These are phyloP conservation scores for Clonostachys chloroleuca DNA, from an alignment of 2,329 filamentous ascomycete species.

Conservation along the genomic window DNA sequence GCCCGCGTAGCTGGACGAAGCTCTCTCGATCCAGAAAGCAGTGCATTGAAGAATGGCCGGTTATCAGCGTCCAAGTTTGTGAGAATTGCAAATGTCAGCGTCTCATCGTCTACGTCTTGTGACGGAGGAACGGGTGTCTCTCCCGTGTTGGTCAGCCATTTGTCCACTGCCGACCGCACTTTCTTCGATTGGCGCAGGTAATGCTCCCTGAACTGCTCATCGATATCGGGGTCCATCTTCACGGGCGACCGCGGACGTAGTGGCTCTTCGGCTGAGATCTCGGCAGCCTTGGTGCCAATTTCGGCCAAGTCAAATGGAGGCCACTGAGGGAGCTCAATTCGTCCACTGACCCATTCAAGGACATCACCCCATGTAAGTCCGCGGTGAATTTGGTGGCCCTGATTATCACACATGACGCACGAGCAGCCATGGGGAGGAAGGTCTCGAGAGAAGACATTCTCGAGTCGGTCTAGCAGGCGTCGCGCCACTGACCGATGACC, in stretches of 20 bases:
- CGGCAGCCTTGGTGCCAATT: conserved; percentile 56
- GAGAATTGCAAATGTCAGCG: conserved; percentile 86
- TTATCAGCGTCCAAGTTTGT: conserved; percentile 77
- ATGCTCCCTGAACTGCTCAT: conserved; percentile 88
- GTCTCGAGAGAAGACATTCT: conserved; percentile 91
- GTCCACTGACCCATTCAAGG: conserved; percentile 84
- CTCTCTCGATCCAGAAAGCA: conserved; percentile 60
- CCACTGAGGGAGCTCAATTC: conserved; percentile 82
- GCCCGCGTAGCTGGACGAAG: conserved; percentile 55
- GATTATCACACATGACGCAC: conserved; percentile 73
- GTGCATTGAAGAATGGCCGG: conserved; percentile 75
- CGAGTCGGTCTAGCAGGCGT: conserved; percentile 80
- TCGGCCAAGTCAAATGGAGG: conserved; percentile 76
- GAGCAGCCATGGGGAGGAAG: conserved; percentile 81
- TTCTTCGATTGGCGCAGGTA: conserved; percentile 91
- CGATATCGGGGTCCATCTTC: conserved; percentile 88
- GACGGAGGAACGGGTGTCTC: conserved; percentile 71
- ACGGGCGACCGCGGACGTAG: conserved; percentile 55
- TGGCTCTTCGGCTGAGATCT: conserved; percentile 55
- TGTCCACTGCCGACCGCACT: conserved; percentile 85
- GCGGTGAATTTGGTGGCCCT: conserved; percentile 52
- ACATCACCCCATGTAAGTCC: conserved; percentile 95
- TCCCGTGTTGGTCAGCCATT: conserved; percentile 79
- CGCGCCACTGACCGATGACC: conserved; percentile 94
- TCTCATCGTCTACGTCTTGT: conserved; percentile 91